Conservation (phyloP, 2,329 filamentous ascomycete species). For the Penicillium oxalicum region DNA sequence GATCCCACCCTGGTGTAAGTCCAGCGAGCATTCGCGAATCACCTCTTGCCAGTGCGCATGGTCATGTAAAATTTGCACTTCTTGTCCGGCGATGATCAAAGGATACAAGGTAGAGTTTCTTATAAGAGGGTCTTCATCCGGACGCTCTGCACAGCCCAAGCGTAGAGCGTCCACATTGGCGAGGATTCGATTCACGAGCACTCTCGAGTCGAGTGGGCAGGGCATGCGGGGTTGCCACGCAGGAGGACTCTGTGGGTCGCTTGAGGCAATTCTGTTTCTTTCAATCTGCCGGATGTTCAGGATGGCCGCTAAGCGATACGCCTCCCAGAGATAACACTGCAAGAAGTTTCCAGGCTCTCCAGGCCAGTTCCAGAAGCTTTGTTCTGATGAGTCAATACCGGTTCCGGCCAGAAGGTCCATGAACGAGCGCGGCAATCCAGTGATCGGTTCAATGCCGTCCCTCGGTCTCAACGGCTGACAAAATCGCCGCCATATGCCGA, state of each 20-base stretch:
- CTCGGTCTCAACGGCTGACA: conserved; percentile 13
- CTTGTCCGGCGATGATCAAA: conserved; percentile 18
- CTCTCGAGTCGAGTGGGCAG: conserved; percentile 9
- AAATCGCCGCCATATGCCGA: conserved; percentile 26
- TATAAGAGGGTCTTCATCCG: conserved; percentile 13
- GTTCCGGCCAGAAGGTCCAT: conserved; percentile 25
- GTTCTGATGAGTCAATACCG: conserved; percentile 19
- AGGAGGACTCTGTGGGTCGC: not conserved
- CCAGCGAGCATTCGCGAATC: conserved; percentile 10
- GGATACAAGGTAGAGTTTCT: conserved; percentile 26
- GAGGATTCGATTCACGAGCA: conserved; percentile 20
- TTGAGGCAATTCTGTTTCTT: not conserved
- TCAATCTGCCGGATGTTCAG: conserved; percentile 15
- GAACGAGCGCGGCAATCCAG: conserved; percentile 24
- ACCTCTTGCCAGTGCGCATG: conserved; percentile 15
- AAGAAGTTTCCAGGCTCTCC: conserved; percentile 21
- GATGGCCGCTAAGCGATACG: conserved; percentile 24
- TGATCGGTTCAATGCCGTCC: conserved; percentile 22
- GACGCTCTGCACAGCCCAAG: conserved; percentile 14
- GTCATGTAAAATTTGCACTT: conserved; percentile 8
- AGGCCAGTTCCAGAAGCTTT: conserved; percentile 27
- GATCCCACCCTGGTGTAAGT: conserved; percentile 9
- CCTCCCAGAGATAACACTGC: conserved; percentile 28
- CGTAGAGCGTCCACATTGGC: conserved; percentile 24
- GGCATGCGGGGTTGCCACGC: conserved; percentile 3